A percentile compares a stretch with the other conserved stretches of the same genome.
These are phyloP conservation scores for Penicillium sp. DNA, from an alignment of 2,329 filamentous ascomycete species.

Conservation along the genomic window DNA sequence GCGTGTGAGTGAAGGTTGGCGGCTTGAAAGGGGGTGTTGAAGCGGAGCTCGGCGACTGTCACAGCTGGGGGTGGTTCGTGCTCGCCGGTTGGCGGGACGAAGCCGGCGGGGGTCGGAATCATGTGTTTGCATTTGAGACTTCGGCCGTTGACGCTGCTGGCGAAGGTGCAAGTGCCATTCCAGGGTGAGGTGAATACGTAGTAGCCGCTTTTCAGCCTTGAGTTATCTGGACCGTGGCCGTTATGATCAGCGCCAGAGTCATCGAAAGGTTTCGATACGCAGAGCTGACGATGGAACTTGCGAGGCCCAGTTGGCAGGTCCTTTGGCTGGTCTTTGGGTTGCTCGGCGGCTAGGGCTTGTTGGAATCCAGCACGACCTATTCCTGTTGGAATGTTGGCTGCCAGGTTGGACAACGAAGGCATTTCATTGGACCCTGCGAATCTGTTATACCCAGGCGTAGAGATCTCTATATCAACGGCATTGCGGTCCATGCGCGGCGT, in stretches of 20 bases:
- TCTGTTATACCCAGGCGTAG: slow-evolving; percentile 61
- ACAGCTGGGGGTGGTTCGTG: slow-evolving; percentile 40
- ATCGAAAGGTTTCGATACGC: slow-evolving; percentile 31
- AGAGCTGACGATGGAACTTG: slow-evolving; percentile 35
- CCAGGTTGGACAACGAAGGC: slow-evolving; percentile 35
- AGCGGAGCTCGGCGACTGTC: slow-evolving; percentile 79
- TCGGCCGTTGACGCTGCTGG: slow-evolving; percentile 73
- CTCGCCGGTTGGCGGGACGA: slow-evolving; percentile 17
- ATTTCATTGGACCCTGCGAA: slow-evolving; percentile 49
- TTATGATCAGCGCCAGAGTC: slow-evolving; percentile 7
- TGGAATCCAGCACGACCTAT: slow-evolving; percentile 22
- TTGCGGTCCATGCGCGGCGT: slow-evolving; percentile 34
- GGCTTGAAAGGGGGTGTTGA: slow-evolving; percentile 72
- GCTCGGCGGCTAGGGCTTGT: slow-evolving; percentile 9
- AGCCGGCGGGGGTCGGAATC: slow-evolving; percentile 47
- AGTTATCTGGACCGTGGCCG: slow-evolving; percentile 12
- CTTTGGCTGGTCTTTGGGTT: neutral
- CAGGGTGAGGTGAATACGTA: slow-evolving; percentile 85
- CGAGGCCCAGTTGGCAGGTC: slow-evolving; percentile 25
- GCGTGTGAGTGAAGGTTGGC: slow-evolving; percentile 31
- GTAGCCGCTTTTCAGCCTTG: slow-evolving; percentile 42
- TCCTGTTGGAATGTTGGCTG: slow-evolving; percentile 25
- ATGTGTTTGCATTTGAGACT: slow-evolving; percentile 73
- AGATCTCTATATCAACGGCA: slow-evolving; percentile 56
- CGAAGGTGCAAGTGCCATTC: slow-evolving; percentile 84